Evolutionary conservation across 495 filamentous ascomycete species (phyloP).

Genomic region (Daldinia vernicosa): DNA sequence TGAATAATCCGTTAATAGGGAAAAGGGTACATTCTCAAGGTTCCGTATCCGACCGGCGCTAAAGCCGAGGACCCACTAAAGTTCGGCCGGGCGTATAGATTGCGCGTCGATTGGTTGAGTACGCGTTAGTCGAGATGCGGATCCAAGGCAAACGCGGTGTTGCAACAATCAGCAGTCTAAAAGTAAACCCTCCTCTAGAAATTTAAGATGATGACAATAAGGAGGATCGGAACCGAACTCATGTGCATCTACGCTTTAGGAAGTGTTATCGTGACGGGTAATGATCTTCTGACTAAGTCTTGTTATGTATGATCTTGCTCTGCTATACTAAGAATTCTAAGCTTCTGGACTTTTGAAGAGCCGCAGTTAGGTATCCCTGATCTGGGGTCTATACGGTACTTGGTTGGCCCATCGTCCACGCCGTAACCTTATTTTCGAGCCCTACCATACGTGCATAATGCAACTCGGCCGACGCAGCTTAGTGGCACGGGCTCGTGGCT

Average conservation of each 20-base stretch:
- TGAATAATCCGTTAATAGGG: neutral
- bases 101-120: neutral
- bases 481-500: neutral
- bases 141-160: neutral
- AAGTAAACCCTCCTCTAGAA: neutral
- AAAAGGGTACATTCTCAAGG: neutral
- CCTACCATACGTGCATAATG: conserved; percentile 3
- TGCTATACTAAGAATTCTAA: neutral
- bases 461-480: conserved; percentile 3
- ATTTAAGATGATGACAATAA: neutral
- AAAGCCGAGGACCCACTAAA: conserved; percentile 1
- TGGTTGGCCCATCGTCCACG: neutral
- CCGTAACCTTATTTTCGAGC: conserved; percentile 4
- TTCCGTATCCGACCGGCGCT: neutral
- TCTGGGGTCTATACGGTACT: neutral
- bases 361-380: neutral
- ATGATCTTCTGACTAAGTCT: neutral
- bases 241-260: neutral
- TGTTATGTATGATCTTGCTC: neutral
- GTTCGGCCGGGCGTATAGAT: neutral
- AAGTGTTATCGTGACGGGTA: neutral
- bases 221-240: neutral
- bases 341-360: conserved; percentile 1
- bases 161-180: too few relatives aligned
- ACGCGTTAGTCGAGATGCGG: neutral